Percentiles rank a stretch among this genome's conserved stretches.
phyloP scores from a whole-genome alignment of 129 eudicot species.

The Lonicera japonica region DNA sequence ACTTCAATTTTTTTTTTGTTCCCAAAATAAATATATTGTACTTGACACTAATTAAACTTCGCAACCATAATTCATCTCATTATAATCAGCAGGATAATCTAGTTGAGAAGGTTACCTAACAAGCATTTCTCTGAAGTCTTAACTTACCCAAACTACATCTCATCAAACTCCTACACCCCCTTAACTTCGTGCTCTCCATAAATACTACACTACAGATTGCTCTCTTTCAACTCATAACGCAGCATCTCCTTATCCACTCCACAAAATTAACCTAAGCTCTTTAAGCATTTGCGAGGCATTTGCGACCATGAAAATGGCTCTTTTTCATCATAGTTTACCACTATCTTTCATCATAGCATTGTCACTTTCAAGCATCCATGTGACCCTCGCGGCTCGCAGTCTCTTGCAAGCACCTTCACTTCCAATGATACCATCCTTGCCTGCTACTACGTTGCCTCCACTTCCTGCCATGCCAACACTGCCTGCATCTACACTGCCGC shows the following conservation, averaged over 20 bases:
- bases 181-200: background rate
- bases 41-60: no score
- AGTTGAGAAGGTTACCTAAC: no score
- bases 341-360: background rate
- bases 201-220: background rate
- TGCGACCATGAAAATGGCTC: background rate
- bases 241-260: background rate
- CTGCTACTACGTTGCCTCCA: conserved; percentile 10
- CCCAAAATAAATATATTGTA: no score
- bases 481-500: conserved; percentile 13
- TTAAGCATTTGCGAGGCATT: no score
- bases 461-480: conserved; percentile 12
- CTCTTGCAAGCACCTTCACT: conserved; percentile 15
- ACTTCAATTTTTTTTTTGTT: no score
- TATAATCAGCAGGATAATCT: no score
- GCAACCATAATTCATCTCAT: no score
- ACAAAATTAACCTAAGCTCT: background rate
- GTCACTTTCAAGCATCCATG: conserved; percentile 14
- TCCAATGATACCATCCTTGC: conserved; percentile 16
- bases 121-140: no score
- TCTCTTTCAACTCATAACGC: background rate
- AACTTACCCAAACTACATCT: conserved; percentile 13
- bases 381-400: conserved; percentile 22
- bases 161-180: conserved; percentile 23
- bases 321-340: background rate